These are phyloP conservation scores for Hypoxylon fuscum DNA, from an alignment of 495 filamentous ascomycete species.

Conservation along the genomic window DNA sequence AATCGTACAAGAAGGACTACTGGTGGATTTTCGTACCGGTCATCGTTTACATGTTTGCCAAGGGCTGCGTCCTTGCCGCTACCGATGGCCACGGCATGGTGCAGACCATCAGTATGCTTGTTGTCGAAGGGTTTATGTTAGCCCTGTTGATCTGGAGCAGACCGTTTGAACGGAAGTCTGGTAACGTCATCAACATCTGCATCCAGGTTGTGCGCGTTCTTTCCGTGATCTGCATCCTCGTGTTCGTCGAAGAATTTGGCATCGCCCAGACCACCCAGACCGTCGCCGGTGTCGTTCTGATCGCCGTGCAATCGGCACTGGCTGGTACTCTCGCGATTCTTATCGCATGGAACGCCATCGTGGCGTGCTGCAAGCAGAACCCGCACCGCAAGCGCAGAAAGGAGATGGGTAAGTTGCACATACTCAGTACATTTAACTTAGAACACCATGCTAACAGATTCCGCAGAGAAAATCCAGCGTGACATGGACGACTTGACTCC, in stretches of 20 bases:
- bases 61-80: constrained; percentile 86
- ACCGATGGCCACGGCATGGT: constrained; percentile 85
- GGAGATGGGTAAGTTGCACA: constrained; percentile 74
- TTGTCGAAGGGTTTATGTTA: constrained; percentile 78
- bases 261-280: constrained; percentile 96
- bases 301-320: constrained; percentile 85
- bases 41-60: constrained; percentile 93
- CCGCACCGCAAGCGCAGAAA: constrained; percentile 86
- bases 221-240: constrained; percentile 86
- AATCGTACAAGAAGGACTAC: constrained; percentile 88
- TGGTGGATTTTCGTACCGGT: constrained; percentile 97
- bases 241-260: constrained; percentile 94
- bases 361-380: constrained; percentile 83
- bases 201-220: constrained; percentile 95
- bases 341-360: constrained; percentile 88
- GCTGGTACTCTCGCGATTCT: constrained; percentile 87
- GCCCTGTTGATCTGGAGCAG: constrained; percentile 81
- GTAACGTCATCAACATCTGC: constrained; percentile 91
- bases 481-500: constrained; percentile 90
- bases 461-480: constrained; percentile 78
- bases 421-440: neutral
- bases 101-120: constrained; percentile 80
- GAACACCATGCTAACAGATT: constrained; percentile 34
- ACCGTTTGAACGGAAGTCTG: constrained; percentile 84
- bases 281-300: constrained; percentile 84